Evolutionary conservation across 2,329 filamentous ascomycete species (phyloP).

Genomic region (Amesomyces nigricolor): DNA sequence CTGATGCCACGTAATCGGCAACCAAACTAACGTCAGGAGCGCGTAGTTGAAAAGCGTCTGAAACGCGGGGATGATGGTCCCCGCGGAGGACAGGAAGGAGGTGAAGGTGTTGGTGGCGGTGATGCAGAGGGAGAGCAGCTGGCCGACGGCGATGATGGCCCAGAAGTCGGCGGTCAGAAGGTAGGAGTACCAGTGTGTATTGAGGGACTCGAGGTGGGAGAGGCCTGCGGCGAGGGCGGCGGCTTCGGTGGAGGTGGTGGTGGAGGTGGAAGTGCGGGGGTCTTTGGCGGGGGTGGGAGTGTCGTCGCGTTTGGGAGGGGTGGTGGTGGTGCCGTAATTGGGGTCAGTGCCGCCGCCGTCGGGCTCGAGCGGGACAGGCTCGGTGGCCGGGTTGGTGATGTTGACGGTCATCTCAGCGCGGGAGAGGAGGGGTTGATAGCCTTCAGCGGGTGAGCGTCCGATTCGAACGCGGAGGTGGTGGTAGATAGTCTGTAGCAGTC

Average conservation of each 20-base stretch:
- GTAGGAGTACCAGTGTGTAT: constrained; percentile 63
- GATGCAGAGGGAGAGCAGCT: constrained; percentile 82
- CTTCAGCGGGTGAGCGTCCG: background rate
- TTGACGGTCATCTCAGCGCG: constrained; percentile 9
- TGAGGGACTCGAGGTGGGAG: constrained; percentile 46
- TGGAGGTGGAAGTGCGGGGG: constrained; percentile 2
- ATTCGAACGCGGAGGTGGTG: background rate
- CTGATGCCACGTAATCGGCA: constrained; percentile 68
- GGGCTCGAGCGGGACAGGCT: constrained; percentile 23
- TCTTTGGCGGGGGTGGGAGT: constrained; percentile 19
- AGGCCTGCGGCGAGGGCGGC: constrained; percentile 18
- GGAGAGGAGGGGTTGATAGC: background rate
- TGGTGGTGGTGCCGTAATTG: constrained; percentile 19
- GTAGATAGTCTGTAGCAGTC: background rate
- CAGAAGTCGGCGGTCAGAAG: constrained; percentile 83
- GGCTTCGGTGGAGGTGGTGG: constrained; percentile 9
- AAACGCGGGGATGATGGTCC: constrained; percentile 85
- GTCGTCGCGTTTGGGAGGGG: no score
- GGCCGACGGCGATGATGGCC: constrained; percentile 72
- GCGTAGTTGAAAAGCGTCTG: constrained; percentile 95
- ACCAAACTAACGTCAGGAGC: constrained; percentile 75
- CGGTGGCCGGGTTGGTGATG: constrained; percentile 6
- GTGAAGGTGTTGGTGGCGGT: constrained; percentile 91
- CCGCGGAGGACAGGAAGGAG: constrained; percentile 58
- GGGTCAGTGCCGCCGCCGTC: constrained; percentile 29